Evolutionary conservation across 2,329 filamentous ascomycete genomes (phyloP).

Genomic region (Akanthomyces lecanii): DNA sequence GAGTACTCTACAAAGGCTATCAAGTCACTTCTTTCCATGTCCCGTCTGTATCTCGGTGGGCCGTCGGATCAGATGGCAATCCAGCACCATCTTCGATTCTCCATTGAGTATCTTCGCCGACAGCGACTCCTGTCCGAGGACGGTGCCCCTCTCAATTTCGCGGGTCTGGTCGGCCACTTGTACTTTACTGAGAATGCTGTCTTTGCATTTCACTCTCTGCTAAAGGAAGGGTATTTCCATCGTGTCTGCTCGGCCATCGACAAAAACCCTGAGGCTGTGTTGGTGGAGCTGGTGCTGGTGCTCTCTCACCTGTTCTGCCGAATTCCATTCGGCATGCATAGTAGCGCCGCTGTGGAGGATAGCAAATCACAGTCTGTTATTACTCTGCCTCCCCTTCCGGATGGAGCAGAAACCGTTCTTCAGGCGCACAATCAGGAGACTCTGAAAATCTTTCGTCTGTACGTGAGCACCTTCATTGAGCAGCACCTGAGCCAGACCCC

Average conservation of each 20-base stretch:
- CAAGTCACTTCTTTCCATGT: constrained; percentile 64
- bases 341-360: constrained; percentile 43
- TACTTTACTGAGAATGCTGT: constrained; percentile 73
- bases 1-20: constrained; percentile 59
- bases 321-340: constrained; percentile 42
- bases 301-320: constrained; percentile 69
- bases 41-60: constrained; percentile 66
- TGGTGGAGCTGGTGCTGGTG: constrained; percentile 62
- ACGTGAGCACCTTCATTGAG: constrained; percentile 64
- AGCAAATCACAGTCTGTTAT: constrained; percentile 60
- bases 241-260: constrained; percentile 56
- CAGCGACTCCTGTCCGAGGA: constrained; percentile 59
- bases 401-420: constrained; percentile 52
- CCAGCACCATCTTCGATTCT: constrained; percentile 73
- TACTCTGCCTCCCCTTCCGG: constrained; percentile 60
- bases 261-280: constrained; percentile 42
- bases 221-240: constrained; percentile 67
- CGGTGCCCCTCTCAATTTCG: constrained; percentile 68
- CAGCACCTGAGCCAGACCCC: constrained; percentile 52
- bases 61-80: constrained; percentile 64
- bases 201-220: constrained; percentile 71
- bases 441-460: constrained; percentile 61
- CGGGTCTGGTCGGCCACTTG: constrained; percentile 64
- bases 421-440: constrained; percentile 61
- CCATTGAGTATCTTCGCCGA: constrained; percentile 71